Conservation (phyloP, 371 early-diverging fungal species). For the Syncephalis fuscata region DNA sequence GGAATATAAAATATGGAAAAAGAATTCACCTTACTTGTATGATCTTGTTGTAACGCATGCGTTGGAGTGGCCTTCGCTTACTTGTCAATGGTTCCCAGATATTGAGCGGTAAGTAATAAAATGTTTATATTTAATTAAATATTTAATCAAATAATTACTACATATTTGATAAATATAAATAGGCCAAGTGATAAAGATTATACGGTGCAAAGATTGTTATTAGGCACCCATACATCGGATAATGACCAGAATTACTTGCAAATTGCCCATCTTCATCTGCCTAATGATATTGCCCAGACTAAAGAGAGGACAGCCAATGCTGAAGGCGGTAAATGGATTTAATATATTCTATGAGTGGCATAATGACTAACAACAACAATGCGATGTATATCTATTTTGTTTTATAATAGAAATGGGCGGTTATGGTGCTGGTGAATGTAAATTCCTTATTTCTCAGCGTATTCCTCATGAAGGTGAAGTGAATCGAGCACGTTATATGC, state of each 20-base stretch:
- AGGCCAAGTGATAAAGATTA: conserved; percentile 87
- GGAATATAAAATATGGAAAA: conserved; percentile 98
- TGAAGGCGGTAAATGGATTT: neutral
- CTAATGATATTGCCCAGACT: conserved; percentile 23
- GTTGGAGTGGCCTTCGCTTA: conserved; percentile 95
- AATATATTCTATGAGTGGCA: neutral
- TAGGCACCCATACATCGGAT: conserved; percentile 96
- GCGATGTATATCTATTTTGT: no score
- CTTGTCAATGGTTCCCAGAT: conserved; percentile 97
- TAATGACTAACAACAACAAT: no score
- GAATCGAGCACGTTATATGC: conserved; percentile 90
- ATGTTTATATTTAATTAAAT: neutral
- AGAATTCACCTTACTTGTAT: conserved; percentile 96
- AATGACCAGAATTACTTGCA: conserved; percentile 89
- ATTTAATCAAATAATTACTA: neutral
- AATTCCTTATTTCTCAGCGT: conserved; percentile 70
- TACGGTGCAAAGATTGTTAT: conserved; percentile 62
- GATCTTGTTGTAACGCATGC: conserved; percentile 94
- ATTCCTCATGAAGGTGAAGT: conserved; percentile 93
- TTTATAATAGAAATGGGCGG: conserved; percentile 58
- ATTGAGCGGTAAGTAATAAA: conserved; percentile 39
- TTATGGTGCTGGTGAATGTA: conserved; percentile 54
- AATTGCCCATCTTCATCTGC: conserved; percentile 77
- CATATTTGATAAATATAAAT: neutral
- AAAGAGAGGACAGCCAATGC: neutral